Evolutionary conservation across 192 early-diverging fungal genomes (phyloP).

Genomic region (Mortierella hygrophila): DNA sequence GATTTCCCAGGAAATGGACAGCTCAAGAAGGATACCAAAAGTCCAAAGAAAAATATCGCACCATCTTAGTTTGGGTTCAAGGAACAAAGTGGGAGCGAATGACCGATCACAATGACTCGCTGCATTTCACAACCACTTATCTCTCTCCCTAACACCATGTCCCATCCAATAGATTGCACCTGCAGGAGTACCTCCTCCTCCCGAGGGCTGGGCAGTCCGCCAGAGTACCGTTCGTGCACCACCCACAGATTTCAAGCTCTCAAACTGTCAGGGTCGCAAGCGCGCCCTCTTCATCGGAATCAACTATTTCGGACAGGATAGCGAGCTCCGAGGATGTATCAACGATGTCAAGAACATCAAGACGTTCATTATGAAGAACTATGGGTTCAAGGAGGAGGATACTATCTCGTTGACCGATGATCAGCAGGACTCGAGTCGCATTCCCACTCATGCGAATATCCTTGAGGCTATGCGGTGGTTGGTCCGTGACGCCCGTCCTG

Average conservation of each 20-base stretch:
- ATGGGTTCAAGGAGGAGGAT: slow-evolving; percentile 75
- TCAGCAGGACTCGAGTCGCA: slow-evolving; percentile 68
- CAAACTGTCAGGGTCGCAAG: slow-evolving; percentile 77
- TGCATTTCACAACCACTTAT: not conserved
- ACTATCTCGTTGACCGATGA: slow-evolving; percentile 88
- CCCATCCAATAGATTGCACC: slow-evolving; percentile 16
- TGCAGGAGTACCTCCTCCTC: slow-evolving; percentile 17
- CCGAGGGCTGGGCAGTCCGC: slow-evolving; percentile 30
- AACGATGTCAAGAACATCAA: slow-evolving; percentile 87
- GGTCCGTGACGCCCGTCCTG: slow-evolving; percentile 74
- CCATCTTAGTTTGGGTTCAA: not conserved
- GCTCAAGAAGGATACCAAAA: not conserved
- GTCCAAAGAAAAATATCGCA: not conserved
- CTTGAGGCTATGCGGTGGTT: slow-evolving; percentile 83
- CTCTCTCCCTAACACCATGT: not conserved
- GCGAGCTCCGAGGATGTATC: slow-evolving; percentile 80
- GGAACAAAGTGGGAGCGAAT: slow-evolving; percentile 17
- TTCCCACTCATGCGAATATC: slow-evolving; percentile 81
- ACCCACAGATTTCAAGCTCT: slow-evolving; percentile 58
- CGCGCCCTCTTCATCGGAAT: slow-evolving; percentile 95
- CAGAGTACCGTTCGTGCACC: slow-evolving; percentile 32
- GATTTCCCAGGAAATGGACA: not conserved
- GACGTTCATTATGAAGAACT: slow-evolving; percentile 71
- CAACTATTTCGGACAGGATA: slow-evolving; percentile 81
- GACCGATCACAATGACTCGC: no score